Evolutionary conservation across 2,329 filamentous ascomycete genomes (phyloP), one percentile per base, ranked within the genome.

Genomic region (Ceratocystis alfenasii): DNA sequence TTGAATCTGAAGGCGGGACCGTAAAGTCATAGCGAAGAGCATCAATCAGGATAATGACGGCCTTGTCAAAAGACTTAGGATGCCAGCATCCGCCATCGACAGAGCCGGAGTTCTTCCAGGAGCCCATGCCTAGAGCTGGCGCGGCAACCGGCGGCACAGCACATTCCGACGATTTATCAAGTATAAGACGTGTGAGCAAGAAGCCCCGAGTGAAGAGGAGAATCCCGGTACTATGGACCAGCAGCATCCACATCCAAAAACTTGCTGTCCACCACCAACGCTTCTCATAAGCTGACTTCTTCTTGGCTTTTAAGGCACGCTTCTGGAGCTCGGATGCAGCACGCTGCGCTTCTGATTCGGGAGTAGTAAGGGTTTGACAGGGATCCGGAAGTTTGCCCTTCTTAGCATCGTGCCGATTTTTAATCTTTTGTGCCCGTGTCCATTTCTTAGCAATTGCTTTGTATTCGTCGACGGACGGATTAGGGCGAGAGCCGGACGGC

Each of bases 21-120:
- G 93, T 95, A 71, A 99, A 99, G 75, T 99, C 94, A 76, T 99
- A 99, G 68, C 94, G 87, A 67, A 99, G 81, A 64, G 94, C 94
- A 75, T 99, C 94, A 67, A 99, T 88, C 63, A 99, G 78, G 66
- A 99, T 83, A 28, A 99, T 83, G 60, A 99, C 86, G 10, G 93
- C 92, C 74, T 92, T 94, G 69, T 95, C 84, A 73, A 97, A 99
- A 1, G 86, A 89, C 77, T 90, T 95, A 44, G 91, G 90, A 74
- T 97, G 91, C 94, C 94, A 99, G 80, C 94, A 99, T 69, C 94
- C 94, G 66, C 81, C 79, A 25, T 83, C 77, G 1, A 78, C 74
- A 17, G 77, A 80, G 7, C 77, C 74, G 57, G 73, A 74, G 8
- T 75, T 76, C 45, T 73, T 69, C 78, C 78, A 79, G 1, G 65